Evolutionary conservation across 2,329 filamentous ascomycete species (phyloP).

Genomic region (Claviceps spartinae): DNA sequence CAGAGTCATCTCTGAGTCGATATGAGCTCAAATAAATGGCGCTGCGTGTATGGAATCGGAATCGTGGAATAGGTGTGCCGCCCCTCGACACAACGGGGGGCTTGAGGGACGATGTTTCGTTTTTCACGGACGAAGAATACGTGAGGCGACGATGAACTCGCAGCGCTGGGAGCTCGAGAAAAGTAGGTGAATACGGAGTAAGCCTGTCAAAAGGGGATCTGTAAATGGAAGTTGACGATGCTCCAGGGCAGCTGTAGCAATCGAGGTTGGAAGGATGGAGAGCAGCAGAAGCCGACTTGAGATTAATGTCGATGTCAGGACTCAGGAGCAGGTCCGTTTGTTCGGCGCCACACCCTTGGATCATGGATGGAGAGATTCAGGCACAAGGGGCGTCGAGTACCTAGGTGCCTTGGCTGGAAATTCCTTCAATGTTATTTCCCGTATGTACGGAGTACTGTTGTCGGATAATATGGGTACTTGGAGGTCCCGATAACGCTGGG

Average conservation of each 20-base stretch:
- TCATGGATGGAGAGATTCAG: background rate
- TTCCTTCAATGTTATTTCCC: too few species aligned
- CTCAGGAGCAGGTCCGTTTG: background rate
- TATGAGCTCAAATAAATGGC: background rate
- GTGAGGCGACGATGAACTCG: background rate
- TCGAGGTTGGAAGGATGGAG: background rate
- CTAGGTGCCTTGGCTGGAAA: background rate
- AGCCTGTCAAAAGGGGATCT: background rate
- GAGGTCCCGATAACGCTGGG: too few species aligned
- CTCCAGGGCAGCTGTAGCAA: background rate
- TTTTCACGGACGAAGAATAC: background rate
- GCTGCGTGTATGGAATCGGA: background rate
- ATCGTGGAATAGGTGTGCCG: background rate
- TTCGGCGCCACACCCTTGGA: background rate
- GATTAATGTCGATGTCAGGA: slow-evolving; percentile 1
- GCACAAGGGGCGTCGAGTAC: background rate
- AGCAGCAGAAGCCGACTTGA: background rate
- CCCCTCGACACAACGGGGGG: background rate
- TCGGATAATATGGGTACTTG: too few species aligned
- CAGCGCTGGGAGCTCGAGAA: background rate
- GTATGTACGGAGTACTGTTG: too few species aligned
- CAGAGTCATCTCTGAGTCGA: slow-evolving; percentile 1
- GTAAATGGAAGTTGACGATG: background rate
- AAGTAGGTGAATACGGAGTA: background rate
- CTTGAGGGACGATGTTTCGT: background rate